A percentile compares a stretch with the other conserved stretches of the same genome.
These are phyloP conservation scores for Coemansia javaensis DNA, from an alignment of 192 early-diverging fungal genomes.

Conservation along the genomic window DNA sequence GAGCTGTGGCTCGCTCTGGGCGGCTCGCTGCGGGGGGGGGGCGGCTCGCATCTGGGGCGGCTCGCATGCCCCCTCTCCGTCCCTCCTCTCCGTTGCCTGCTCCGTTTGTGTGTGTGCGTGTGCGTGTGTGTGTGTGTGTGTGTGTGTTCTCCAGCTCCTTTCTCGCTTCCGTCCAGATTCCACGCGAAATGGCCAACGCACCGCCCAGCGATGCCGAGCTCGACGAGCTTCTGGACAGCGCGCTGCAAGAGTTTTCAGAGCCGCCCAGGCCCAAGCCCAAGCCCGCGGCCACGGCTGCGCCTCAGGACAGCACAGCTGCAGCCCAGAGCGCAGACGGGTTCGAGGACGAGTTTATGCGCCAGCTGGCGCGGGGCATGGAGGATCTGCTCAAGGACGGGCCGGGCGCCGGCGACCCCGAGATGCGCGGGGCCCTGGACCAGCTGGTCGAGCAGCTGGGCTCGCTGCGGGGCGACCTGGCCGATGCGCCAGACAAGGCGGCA, in stretches of 20 bases:
- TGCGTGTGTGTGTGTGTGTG: too few relatives aligned
- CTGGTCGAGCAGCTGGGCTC: constrained; percentile 60
- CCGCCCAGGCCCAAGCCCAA: constrained; percentile 32
- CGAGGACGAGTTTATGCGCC: constrained; percentile 70
- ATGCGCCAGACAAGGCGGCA: neutral
- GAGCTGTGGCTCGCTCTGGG: too few relatives aligned
- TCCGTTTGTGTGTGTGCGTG: too few relatives aligned
- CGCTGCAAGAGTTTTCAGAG: constrained; percentile 71
- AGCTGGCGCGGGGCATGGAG: constrained; percentile 79
- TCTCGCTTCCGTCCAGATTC: too few relatives aligned
- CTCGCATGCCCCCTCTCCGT: too few relatives aligned
- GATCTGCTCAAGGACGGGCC: constrained; percentile 44
- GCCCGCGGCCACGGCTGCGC: constrained; percentile 39
- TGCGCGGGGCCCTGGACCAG: constrained; percentile 72
- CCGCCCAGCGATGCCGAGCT: constrained; percentile 58
- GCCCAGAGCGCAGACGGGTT: constrained; percentile 24
- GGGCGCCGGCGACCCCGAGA: constrained; percentile 42
- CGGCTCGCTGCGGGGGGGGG: too few relatives aligned
- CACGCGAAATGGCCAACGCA: constrained; percentile 22
- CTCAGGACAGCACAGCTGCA: constrained; percentile 16
- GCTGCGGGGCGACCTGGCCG: constrained; percentile 47
- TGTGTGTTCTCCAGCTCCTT: too few relatives aligned
- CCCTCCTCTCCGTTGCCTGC: too few relatives aligned
- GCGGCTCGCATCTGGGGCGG: too few relatives aligned
- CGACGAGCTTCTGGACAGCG: constrained; percentile 69